A percentile compares a stretch with the other conserved stretches of the same genome.
Conservation (phyloP, 306 rosid species). For the Cicer arietinum region DNA sequence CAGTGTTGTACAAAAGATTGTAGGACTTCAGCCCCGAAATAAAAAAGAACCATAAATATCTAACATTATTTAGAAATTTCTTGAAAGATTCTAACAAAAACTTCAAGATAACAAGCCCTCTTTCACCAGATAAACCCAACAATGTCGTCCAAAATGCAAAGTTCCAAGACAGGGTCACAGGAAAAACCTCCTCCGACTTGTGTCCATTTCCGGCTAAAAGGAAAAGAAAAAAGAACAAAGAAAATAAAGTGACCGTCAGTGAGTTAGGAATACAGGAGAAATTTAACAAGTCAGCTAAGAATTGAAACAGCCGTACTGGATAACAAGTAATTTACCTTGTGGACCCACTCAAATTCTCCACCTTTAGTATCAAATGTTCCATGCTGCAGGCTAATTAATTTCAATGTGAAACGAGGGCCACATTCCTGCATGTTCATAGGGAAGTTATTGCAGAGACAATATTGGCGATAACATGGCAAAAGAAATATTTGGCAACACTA, state of each 20-base stretch:
- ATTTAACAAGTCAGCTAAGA: constrained; percentile 12
- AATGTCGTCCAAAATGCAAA: constrained; percentile 36
- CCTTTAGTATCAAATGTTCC: constrained; percentile 87
- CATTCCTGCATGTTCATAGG: constrained; percentile 67
- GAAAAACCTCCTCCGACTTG: constrained; percentile 96
- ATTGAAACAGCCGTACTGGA: constrained; percentile 19
- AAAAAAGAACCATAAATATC: not conserved
- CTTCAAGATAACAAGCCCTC: constrained; percentile 13
- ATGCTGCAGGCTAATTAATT: constrained; percentile 77
- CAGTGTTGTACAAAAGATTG: constrained; percentile 36
- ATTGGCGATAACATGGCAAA: constrained; percentile 22
- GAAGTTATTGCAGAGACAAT: constrained; percentile 22
- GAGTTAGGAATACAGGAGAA: not conserved
- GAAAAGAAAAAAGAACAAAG: not conserved
- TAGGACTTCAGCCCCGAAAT: not conserved
- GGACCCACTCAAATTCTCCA: constrained; percentile 96
- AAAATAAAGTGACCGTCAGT: constrained; percentile 11
- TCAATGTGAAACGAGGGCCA: constrained; percentile 91
- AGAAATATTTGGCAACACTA: constrained; percentile 5
- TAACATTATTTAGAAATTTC: constrained; percentile 3
- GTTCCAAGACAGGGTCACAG: constrained; percentile 54
- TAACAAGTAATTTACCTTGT: constrained; percentile 67
- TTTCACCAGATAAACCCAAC: constrained; percentile 19
- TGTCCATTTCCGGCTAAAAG: constrained; percentile 94
- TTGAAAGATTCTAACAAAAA: constrained; percentile 20